Evolutionary conservation across 768 basidiomycete genomes (phyloP).

Genomic region (Suillus discolor): DNA sequence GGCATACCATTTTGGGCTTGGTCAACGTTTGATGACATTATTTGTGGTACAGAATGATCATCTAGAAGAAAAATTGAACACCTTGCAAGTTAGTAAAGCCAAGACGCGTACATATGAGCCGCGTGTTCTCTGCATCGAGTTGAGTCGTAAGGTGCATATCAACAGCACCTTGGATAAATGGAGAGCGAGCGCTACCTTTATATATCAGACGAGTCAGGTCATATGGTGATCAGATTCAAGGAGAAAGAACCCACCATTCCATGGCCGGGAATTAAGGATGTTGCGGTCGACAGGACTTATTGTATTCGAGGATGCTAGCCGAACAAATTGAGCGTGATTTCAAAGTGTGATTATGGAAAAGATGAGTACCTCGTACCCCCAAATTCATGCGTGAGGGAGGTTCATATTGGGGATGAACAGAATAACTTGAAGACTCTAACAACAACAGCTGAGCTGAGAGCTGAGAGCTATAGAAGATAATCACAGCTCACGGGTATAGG

Average conservation of each 20-base stretch:
- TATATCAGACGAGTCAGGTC: not conserved
- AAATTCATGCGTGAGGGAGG: not conserved
- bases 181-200: not conserved
- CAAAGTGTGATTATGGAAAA: not conserved
- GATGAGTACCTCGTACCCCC: not conserved
- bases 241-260: not conserved
- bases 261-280: not conserved
- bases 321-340: not conserved
- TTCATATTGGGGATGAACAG: not conserved
- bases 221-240: not conserved
- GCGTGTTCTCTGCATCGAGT: not conserved
- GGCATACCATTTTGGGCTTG: not conserved
- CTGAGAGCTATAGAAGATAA: not conserved
- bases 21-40: not conserved
- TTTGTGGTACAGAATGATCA: not conserved
- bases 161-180: not conserved
- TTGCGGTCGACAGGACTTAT: not conserved
- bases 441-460: not conserved
- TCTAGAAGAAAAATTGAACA: not conserved
- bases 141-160: not conserved
- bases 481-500: not conserved
- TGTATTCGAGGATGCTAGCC: not conserved
- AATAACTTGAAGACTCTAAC: not conserved
- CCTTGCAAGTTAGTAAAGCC: not conserved
- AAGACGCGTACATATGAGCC: not conserved